phyloP scores from a whole-genome alignment of 2,329 filamentous ascomycete species.

The Karstenula rhodostoma region DNA sequence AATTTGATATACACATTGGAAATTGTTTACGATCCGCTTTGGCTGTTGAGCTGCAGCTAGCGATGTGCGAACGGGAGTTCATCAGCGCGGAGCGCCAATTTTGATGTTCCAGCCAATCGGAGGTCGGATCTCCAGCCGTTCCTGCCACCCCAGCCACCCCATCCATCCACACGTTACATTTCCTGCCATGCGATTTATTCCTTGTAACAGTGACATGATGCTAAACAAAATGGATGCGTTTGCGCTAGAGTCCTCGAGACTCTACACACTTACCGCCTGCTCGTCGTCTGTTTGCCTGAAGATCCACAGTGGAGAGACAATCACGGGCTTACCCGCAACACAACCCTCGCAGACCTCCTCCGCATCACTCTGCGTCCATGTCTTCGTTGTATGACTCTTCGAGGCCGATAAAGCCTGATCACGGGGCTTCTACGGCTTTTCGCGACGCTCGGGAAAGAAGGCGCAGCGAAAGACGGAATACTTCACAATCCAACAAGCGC shows the following conservation, averaged over 20 bases:
- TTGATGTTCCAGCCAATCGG: conserved; percentile 3
- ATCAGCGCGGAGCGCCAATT: neutral
- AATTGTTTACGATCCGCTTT: neutral
- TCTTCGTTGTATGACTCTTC: conserved; percentile 11
- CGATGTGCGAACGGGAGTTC: neutral
- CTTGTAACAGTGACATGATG: neutral
- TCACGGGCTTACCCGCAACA: conserved; percentile 17
- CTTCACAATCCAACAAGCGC: conserved; percentile 13
- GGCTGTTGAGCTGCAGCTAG: neutral
- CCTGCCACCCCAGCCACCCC: conserved; percentile 9
- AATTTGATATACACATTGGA: neutral
- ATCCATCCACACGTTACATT: neutral
- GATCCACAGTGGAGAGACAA: conserved; percentile 17
- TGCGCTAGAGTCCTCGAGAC: neutral
- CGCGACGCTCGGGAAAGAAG: conserved; percentile 17
- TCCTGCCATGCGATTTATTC: conserved; percentile 5
- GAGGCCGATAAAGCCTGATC: conserved; percentile 14
- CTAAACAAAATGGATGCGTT: conserved; percentile 2
- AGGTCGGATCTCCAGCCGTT: neutral
- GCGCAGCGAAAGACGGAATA: conserved; percentile 12
- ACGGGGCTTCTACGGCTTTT: conserved; percentile 10
- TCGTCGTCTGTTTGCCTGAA: neutral
- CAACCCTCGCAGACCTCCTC: conserved; percentile 14
- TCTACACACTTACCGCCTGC: neutral
- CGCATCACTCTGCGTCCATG: conserved; percentile 12